Evolutionary conservation across 352 stramenopile genomes (phyloP), one percentile per base, ranked within the genome.

Genomic region (Globisporangium cylindrosporum): DNA sequence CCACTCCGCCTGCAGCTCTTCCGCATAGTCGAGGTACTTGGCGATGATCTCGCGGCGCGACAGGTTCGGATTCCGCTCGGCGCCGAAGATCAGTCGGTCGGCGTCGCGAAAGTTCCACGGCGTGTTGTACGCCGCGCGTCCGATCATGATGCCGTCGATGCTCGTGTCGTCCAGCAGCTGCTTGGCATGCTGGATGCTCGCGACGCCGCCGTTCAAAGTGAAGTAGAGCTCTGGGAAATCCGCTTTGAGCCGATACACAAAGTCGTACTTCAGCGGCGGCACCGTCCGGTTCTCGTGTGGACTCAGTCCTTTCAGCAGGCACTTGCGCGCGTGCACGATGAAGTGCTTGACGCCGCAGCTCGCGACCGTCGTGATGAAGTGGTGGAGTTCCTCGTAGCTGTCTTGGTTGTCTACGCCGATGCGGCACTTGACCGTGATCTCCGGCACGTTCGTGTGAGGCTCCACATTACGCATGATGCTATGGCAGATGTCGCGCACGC

Each of bases 401-500:
- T 99, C 90, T 60, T 97, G 86, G 68, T 98, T 78, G 71, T 99
- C 96, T 4, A 98, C 83, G 1, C 98, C 98, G 59, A 99, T 98
- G 36, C 98, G 91, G 77, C 98, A 99, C 77, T 99, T 99, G 68
- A 99, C 97, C 0, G 97, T 99, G 29, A 99, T 88, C 9, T 89
- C 81, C 9, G 76, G 53, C 15, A 59, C 32, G 25, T 70, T 64
- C 0, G 87, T 66, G 2, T 67, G 60, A 12, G 76, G 74, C 0
- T 64, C 59, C 0, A 90, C 71, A 12, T 74, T 80, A 43, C 75
- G 73, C n/a, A 77, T 68, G 81, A 99, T 97, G 32, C 89, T 90
- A 29, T 75, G 68, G 64, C 89, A 97, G 51, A 99, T 91, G 25
- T 98, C 91, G 29, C 86, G 81, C 27, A 99, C 98, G 9, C 98